These are phyloP conservation scores for Myriosclerotinia scirpicola DNA, from an alignment of 2,329 filamentous ascomycete species.

Conservation along the genomic window DNA sequence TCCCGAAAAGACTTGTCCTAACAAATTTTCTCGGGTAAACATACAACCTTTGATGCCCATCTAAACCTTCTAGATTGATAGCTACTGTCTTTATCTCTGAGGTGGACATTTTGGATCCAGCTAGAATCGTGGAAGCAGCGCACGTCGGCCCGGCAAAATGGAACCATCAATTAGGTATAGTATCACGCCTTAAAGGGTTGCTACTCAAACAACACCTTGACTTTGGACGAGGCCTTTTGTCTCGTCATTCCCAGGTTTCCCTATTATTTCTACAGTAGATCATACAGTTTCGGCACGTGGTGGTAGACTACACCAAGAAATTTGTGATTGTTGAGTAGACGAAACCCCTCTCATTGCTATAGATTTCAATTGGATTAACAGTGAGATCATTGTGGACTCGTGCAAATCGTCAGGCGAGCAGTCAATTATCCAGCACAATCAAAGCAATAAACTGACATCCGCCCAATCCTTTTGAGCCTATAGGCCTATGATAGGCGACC, in stretches of 20 bases:
- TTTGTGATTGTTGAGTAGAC: not conserved
- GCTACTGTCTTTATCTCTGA: not conserved
- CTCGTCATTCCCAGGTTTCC: conserved; percentile 11
- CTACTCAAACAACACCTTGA: conserved; percentile 6
- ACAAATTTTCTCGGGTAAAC: conserved; percentile 17
- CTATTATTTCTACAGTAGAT: not conserved
- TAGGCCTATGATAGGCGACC: not conserved
- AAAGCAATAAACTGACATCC: not conserved
- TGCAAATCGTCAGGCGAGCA: conserved; percentile 10
- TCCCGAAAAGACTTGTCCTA: conserved; percentile 6
- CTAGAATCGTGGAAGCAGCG: conserved; percentile 12
- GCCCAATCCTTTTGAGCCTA: conserved; percentile 2
- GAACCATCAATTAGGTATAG: not conserved
- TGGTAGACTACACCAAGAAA: conserved; percentile 2
- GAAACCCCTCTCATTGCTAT: conserved; percentile 6
- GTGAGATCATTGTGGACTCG: conserved; percentile 1
- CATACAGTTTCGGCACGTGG: not conserved
- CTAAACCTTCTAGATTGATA: conserved; percentile 13
- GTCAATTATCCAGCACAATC: not conserved
- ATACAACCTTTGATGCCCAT: conserved; percentile 14
- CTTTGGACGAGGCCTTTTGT: conserved; percentile 13
- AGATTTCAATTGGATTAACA: not conserved
- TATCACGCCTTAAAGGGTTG: not conserved
- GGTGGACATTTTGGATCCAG: not conserved
- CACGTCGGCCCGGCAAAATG: conserved; percentile 14